Evolutionary conservation across 805 yeast genomes (phyloP).

Genomic region (Teunomyces kruisii): DNA sequence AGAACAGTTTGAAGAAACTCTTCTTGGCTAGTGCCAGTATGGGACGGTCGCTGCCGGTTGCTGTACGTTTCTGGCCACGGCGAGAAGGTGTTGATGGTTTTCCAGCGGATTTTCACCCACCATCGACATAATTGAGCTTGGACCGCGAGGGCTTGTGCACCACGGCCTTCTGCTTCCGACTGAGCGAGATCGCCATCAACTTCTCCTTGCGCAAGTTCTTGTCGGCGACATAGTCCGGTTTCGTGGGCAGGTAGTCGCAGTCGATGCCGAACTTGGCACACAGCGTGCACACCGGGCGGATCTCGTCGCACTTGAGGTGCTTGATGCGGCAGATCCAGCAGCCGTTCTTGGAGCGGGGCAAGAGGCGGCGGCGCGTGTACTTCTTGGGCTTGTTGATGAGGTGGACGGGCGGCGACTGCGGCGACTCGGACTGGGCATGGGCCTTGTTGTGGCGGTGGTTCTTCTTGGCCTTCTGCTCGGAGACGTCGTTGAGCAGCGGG

Average conservation of each 20-base stretch:
- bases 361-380: constrained; percentile 37
- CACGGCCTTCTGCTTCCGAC: constrained; percentile 21
- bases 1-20: too few species aligned
- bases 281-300: constrained; percentile 35
- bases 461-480: constrained; percentile 9
- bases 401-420: constrained; percentile 1
- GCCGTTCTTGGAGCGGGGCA: constrained; percentile 43
- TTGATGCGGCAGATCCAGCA: constrained; percentile 49
- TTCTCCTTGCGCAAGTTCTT: constrained; percentile 34
- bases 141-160: not conserved
- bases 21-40: too few species aligned
- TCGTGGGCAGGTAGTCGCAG: constrained; percentile 40
- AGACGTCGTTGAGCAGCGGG: constrained; percentile 11
- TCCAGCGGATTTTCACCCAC: too few species aligned
- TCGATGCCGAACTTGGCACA: constrained; percentile 40
- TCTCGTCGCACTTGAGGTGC: constrained; percentile 46
- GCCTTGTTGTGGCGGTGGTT: not conserved
- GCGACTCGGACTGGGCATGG: not conserved
- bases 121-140: not conserved
- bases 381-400: constrained; percentile 24
- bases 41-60: too few species aligned
- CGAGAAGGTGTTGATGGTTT: too few species aligned
- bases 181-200: constrained; percentile 28
- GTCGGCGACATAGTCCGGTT: constrained; percentile 40
- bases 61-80: too few species aligned